Conservation (phyloP, 306 rosid species). For the Lupinus albus region DNA sequence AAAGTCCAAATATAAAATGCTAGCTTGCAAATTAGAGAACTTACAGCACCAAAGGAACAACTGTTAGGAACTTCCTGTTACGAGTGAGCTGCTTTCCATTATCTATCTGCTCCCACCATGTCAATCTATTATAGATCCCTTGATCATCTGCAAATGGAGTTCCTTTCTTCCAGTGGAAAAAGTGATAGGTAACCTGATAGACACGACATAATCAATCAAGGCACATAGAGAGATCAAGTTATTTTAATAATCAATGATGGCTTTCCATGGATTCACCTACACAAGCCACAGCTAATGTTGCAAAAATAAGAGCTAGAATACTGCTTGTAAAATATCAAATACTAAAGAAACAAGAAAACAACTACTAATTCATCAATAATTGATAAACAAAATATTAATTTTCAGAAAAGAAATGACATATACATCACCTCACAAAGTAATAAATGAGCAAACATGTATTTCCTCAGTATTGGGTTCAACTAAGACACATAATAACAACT, state of each 20-base stretch:
- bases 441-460: constrained; percentile 7
- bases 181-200: constrained; percentile 87
- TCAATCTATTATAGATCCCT: constrained; percentile 91
- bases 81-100: constrained; percentile 99
- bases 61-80: constrained; percentile 95
- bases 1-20: constrained; percentile 5
- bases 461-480: constrained; percentile 14
- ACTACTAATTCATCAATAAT: constrained; percentile 22
- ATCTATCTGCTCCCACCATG: constrained; percentile 99
- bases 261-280: too few relatives aligned
- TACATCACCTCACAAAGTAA: not conserved
- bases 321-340: not conserved
- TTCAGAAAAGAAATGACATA: not conserved
- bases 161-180: constrained; percentile 99
- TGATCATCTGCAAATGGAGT: constrained; percentile 98
- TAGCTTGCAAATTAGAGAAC: constrained; percentile 45
- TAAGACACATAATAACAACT: not conserved
- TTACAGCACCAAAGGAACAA: constrained; percentile 98
- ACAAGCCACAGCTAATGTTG: too few relatives aligned
- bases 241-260: not conserved
- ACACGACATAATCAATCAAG: constrained; percentile 43
- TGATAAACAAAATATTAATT: constrained; percentile 19
- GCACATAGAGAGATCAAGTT: constrained; percentile 32
- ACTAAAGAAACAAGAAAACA: not conserved
- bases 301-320: not conserved